A percentile compares a stretch with the other conserved stretches of the same genome.
phyloP scores from a whole-genome alignment of 2,329 filamentous ascomycete genomes.

The Moelleriella libera region DNA sequence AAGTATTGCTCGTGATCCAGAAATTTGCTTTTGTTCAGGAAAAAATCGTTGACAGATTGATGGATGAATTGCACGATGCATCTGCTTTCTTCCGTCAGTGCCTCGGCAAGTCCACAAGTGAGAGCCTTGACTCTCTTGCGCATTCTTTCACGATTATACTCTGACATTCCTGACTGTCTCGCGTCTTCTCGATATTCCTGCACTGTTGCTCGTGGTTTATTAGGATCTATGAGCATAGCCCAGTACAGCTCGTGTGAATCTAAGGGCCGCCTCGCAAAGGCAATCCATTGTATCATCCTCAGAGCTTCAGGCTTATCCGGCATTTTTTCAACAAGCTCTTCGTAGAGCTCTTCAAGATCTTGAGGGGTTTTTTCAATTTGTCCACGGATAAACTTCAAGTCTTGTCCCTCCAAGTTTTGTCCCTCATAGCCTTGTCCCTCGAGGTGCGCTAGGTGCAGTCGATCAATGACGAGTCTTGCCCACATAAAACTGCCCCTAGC shows the following conservation, averaged over 20 bases:
- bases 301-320: not conserved
- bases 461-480: not conserved
- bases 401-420: not conserved
- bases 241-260: not conserved
- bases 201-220: not conserved
- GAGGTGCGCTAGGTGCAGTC: not conserved
- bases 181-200: not conserved
- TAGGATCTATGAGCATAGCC: not conserved
- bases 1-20: not conserved
- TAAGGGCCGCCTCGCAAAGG: not conserved
- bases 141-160: not conserved
- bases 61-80: not conserved
- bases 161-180: not conserved
- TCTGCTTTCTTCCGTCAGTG: not conserved
- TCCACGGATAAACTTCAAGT: not conserved
- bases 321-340: not conserved
- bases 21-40: not conserved
- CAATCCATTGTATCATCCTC: not conserved
- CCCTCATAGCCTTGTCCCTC: not conserved
- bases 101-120: not conserved
- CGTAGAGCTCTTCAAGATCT: not conserved
- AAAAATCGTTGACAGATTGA: not conserved
- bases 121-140: not conserved
- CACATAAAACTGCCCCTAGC: not conserved
- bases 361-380: not conserved